Conservation (phyloP, 768 basidiomycete species). For the Tylopilus sp. region DNA sequence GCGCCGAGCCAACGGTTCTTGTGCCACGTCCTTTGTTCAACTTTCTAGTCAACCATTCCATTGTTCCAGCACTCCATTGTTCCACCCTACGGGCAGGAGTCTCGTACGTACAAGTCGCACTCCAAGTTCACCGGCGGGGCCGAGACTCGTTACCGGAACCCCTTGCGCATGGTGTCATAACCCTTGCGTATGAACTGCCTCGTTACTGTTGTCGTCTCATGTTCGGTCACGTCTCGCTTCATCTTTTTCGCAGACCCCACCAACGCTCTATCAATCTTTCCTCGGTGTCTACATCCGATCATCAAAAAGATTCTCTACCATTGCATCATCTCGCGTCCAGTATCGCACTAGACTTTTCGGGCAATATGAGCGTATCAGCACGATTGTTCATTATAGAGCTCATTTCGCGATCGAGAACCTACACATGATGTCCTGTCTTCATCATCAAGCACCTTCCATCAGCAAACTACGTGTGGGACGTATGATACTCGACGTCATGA, state of each 20-base stretch:
- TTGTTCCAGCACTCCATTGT: conserved; percentile 22
- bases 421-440: too few species aligned
- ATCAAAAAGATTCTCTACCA: background rate
- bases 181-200: too few species aligned
- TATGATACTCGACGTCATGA: background rate
- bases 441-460: background rate
- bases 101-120: background rate
- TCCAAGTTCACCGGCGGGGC: too few species aligned
- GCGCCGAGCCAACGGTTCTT: background rate
- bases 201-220: too few species aligned
- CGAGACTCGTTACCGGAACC: too few species aligned
- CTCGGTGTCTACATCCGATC: too few species aligned
- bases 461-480: too few species aligned
- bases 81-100: background rate
- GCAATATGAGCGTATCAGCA: background rate
- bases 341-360: background rate
- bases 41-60: conserved; percentile 13
- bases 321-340: background rate
- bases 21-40: conserved; percentile 13
- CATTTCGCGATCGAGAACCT: background rate
- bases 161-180: too few species aligned
- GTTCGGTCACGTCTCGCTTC: too few species aligned
- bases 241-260: too few species aligned
- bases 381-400: background rate
- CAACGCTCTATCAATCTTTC: too few species aligned